Percentiles rank a stretch among this genome's conserved stretches.
Evolutionary conservation across 306 rosid species (phyloP).

Genomic region (Pterocarpus macrocarpus): DNA sequence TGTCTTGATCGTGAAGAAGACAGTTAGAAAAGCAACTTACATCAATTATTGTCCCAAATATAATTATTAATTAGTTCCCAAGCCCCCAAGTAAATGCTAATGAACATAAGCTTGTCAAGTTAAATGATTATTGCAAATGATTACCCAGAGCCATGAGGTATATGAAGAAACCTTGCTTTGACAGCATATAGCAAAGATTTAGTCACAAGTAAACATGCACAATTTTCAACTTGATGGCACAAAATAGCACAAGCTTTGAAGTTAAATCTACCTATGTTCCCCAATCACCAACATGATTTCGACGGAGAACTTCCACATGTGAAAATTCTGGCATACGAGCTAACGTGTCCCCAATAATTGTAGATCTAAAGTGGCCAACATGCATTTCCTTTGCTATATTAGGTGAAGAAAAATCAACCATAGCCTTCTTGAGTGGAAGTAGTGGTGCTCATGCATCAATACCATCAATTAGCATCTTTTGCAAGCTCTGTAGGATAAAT

Average conservation of each 20-base stretch:
- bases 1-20: constrained; percentile 28
- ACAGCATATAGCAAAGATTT: constrained; percentile 36
- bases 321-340: constrained; percentile 95
- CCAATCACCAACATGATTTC: constrained; percentile 99
- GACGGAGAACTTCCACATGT: constrained; percentile 73
- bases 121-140: constrained; percentile 36
- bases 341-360: constrained; percentile 91
- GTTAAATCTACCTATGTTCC: constrained; percentile 84
- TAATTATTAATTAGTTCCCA: constrained; percentile 33
- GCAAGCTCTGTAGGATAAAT: constrained; percentile 68
- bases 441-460: constrained; percentile 87
- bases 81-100: constrained; percentile 37
- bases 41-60: constrained; percentile 29
- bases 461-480: constrained; percentile 80
- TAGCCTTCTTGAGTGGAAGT: constrained; percentile 72
- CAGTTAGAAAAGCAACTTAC: constrained; percentile 13
- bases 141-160: not conserved
- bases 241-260: constrained; percentile 7
- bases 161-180: constrained; percentile 34
- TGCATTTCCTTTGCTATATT: constrained; percentile 98
- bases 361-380: constrained; percentile 96
- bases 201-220: constrained; percentile 25
- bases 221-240: constrained; percentile 26
- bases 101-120: not conserved
- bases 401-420: constrained; percentile 95